Percentiles rank a stretch among this genome's conserved stretches.
Evolutionary conservation across 352 stramenopile genomes (phyloP).

Genomic region (Thalassiosira hispida): DNA sequence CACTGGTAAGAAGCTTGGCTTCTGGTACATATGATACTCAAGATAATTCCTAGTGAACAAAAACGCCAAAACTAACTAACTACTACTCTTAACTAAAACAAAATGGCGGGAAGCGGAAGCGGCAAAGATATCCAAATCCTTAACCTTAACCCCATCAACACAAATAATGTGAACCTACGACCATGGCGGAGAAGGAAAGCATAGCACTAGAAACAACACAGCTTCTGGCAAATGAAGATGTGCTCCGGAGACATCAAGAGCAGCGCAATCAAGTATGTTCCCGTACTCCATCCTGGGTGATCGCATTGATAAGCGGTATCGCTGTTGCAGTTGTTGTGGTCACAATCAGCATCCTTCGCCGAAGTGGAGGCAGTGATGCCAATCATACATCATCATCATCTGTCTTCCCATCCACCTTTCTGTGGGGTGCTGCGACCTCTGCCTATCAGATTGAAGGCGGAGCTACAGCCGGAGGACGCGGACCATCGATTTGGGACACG

Average conservation of each 20-base stretch:
- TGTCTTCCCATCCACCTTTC: slow-evolving; percentile 75
- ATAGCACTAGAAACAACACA: neutral
- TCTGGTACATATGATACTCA: too few relatives aligned
- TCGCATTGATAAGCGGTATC: neutral
- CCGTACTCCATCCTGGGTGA: neutral
- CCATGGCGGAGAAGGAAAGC: neutral
- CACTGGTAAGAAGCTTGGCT: too few relatives aligned
- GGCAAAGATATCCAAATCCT: too few relatives aligned
- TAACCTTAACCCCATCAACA: too few relatives aligned
- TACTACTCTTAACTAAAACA: too few relatives aligned
- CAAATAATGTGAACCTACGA: too few relatives aligned
- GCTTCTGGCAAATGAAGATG: neutral
- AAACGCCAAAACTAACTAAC: too few relatives aligned
- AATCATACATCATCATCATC: neutral
- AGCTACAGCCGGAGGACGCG: slow-evolving; percentile 87
- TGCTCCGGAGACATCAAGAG: neutral
- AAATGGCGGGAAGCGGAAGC: too few relatives aligned
- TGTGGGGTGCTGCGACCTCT: slow-evolving; percentile 89
- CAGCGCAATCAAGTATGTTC: neutral
- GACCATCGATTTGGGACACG: slow-evolving; percentile 92
- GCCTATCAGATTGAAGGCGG: slow-evolving; percentile 93
- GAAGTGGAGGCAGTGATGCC: neutral
- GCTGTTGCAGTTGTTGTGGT: neutral
- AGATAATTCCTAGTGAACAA: too few relatives aligned
- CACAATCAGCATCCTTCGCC: neutral